Conservation (phyloP, 2,329 filamentous ascomycete genomes). For the Ceratocystiopsis sp. region DNA sequence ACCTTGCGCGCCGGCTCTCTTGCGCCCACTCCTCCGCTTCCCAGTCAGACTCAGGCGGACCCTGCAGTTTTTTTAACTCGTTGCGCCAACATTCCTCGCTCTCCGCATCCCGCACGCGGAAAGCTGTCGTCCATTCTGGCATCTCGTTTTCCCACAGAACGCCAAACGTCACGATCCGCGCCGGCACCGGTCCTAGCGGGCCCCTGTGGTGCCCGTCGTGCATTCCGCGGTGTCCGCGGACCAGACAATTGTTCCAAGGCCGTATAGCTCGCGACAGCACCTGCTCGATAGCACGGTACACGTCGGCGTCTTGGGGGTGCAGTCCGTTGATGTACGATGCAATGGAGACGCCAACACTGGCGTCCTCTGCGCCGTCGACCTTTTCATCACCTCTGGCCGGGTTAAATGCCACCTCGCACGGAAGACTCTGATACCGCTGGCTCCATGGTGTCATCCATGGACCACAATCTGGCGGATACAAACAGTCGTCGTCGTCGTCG, state of each 20-base stretch:
- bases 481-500: too few relatives aligned
- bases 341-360: conserved; percentile 14
- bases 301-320: conserved; percentile 17
- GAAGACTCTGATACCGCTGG: conserved; percentile 4
- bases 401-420: conserved; percentile 21
- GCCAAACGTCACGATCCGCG: neutral
- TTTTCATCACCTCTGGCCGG: conserved; percentile 1
- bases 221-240: neutral
- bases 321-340: conserved; percentile 28
- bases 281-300: conserved; percentile 19
- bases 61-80: too few relatives aligned
- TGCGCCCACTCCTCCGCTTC: too few relatives aligned
- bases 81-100: neutral
- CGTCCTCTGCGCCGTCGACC: conserved; percentile 1
- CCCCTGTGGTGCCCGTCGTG: too few relatives aligned
- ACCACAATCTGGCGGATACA: too few relatives aligned
- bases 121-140: neutral
- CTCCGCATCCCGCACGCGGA: neutral
- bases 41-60: too few relatives aligned
- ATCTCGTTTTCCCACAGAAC: neutral
- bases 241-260: conserved; percentile 20
- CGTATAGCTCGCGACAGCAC: conserved; percentile 20
- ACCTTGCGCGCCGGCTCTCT: too few relatives aligned
- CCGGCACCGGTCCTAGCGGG: neutral
- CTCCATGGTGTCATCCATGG: too few relatives aligned